Conservation (phyloP, 495 filamentous ascomycete genomes). For the Astrothelium subdiscretum region DNA sequence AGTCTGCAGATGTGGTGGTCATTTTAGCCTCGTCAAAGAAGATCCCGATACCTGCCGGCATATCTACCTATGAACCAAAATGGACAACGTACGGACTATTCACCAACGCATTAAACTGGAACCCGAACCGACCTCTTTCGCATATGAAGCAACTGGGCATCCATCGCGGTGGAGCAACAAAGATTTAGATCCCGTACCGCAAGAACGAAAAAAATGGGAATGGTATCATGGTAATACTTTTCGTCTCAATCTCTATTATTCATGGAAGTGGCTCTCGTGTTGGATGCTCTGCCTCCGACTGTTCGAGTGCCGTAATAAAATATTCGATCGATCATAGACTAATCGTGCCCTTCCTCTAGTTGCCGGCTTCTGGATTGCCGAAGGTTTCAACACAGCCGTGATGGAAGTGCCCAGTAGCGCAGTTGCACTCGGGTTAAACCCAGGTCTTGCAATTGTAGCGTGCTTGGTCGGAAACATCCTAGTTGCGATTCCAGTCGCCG, state of each 20-base stretch:
- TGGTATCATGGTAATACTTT: constrained; percentile 11
- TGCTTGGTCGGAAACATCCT: constrained; percentile 11
- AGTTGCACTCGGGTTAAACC: constrained; percentile 10
- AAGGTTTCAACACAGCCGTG: constrained; percentile 11
- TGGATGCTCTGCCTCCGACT: neutral
- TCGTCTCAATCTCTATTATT: neutral
- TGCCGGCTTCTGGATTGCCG: constrained; percentile 14
- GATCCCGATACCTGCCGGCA: too few relatives aligned
- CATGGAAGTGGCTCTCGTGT: neutral
- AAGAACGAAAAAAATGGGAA: constrained; percentile 11
- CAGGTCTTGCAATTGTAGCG: constrained; percentile 9
- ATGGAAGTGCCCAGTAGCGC: constrained; percentile 6
- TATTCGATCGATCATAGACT: neutral
- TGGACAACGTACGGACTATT: neutral
- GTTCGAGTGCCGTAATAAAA: neutral
- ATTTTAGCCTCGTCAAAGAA: too few relatives aligned
- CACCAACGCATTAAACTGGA: constrained; percentile 1
- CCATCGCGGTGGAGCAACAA: constrained; percentile 7
- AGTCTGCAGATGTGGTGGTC: neutral
- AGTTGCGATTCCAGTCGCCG: constrained; percentile 4
- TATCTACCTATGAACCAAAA: neutral
- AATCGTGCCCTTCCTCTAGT: neutral
- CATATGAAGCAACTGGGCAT: constrained; percentile 5
- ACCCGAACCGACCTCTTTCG: constrained; percentile 10
- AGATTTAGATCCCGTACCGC: constrained; percentile 15